A percentile compares a stretch with the other conserved stretches of the same genome.
These are phyloP conservation scores for Cercospora nicotianae DNA, from an alignment of 2,329 filamentous ascomycete genomes.

Conservation along the genomic window DNA sequence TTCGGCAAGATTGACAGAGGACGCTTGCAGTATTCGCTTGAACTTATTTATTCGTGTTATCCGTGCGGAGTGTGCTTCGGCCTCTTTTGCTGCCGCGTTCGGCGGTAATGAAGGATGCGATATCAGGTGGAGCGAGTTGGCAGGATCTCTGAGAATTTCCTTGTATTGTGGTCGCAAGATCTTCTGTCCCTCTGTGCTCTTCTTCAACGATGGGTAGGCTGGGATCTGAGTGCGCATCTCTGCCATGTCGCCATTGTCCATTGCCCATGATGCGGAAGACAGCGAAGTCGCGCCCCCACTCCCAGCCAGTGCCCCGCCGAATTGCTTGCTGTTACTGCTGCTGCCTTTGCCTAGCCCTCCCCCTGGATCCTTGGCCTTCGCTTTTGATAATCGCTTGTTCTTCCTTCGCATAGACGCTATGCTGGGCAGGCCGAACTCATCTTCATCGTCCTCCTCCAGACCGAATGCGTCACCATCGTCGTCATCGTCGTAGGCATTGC, in stretches of 20 bases:
- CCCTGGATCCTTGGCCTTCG: slow-evolving; percentile 49
- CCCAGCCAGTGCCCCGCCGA: slow-evolving; percentile 22
- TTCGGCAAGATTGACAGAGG: slow-evolving; percentile 81
- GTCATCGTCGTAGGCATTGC: slow-evolving; percentile 75
- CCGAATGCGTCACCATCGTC: slow-evolving; percentile 73
- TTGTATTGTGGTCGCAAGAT: slow-evolving; percentile 97
- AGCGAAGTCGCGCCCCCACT: slow-evolving; percentile 10
- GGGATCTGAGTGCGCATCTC: slow-evolving; percentile 75
- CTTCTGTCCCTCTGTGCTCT: slow-evolving; percentile 74
- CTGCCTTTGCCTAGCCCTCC: slow-evolving; percentile 26
- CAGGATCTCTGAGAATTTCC: slow-evolving; percentile 81
- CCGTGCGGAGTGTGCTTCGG: slow-evolving; percentile 80
- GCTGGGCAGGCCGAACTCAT: slow-evolving; percentile 93
- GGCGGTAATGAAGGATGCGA: slow-evolving; percentile 74
- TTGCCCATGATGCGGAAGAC: slow-evolving; percentile 51
- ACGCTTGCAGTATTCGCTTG: slow-evolving; percentile 90
- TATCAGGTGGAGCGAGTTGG: slow-evolving; percentile 92
- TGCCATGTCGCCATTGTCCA: slow-evolving; percentile 90
- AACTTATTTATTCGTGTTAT: slow-evolving; percentile 98
- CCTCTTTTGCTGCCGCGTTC: slow-evolving; percentile 76
- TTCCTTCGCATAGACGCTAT: slow-evolving; percentile 87
- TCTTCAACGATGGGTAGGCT: slow-evolving; percentile 83
- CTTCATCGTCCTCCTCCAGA: slow-evolving; percentile 75
- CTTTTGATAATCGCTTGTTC: slow-evolving; percentile 49
- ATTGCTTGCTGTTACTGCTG: slow-evolving; percentile 21